Percentiles rank a stretch among this genome's conserved stretches.
phyloP scores from a whole-genome alignment of 306 rosid genomes.

The Malus fusca region DNA sequence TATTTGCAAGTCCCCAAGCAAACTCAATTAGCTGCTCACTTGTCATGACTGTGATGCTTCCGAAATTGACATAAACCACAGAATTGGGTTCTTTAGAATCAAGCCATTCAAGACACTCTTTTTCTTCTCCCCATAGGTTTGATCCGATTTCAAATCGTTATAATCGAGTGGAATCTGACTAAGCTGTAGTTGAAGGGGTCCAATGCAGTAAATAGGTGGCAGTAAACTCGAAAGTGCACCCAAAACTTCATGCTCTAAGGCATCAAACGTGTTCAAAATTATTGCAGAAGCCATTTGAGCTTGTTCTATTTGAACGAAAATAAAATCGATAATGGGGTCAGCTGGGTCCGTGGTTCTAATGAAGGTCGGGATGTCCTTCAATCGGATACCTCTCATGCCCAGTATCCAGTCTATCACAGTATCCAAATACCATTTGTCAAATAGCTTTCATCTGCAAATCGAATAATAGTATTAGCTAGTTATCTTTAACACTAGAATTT shows the following conservation, averaged over 20 bases:
- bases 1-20: slow-evolving; percentile 60
- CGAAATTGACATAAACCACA: slow-evolving; percentile 2
- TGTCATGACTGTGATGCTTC: no score
- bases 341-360: slow-evolving; percentile 47
- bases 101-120: slow-evolving; percentile 51
- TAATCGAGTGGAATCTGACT: slow-evolving; percentile 7
- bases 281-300: slow-evolving; percentile 42
- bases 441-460: slow-evolving; percentile 35
- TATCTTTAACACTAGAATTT: no score
- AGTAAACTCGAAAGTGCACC: slow-evolving; percentile 22
- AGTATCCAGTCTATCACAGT: slow-evolving; percentile 50
- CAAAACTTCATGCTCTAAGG: slow-evolving; percentile 38
- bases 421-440: slow-evolving; percentile 5
- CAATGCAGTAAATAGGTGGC: slow-evolving; percentile 50
- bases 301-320: slow-evolving; percentile 13
- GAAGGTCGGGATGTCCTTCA: slow-evolving; percentile 52
- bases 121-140: slow-evolving; percentile 62
- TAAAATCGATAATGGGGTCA: slow-evolving; percentile 20
- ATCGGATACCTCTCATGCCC: slow-evolving; percentile 44
- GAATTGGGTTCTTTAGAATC: slow-evolving; percentile 4
- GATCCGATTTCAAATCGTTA: slow-evolving; percentile 18
- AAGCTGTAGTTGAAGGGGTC: slow-evolving; percentile 38
- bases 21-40: no score
- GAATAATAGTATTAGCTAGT: not conserved
- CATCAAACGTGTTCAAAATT: slow-evolving; percentile 49